Evolutionary conservation across 331 rosid genomes (phyloP), one percentile per base, ranked within the genome.

Genomic region (Cucumis variabilis): DNA sequence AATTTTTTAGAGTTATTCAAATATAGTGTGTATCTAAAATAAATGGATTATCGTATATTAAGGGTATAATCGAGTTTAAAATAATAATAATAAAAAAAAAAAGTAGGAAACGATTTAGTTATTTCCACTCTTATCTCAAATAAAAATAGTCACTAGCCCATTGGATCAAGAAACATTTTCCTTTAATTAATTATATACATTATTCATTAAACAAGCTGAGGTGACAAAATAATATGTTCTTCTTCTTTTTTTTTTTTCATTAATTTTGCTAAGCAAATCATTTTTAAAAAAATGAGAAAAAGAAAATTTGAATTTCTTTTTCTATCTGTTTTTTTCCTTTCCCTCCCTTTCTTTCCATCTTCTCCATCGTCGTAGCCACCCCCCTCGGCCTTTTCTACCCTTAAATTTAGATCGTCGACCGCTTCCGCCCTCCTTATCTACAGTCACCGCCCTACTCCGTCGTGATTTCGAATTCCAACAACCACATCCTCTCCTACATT

Each of bases 241-340:
- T 11, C 0, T 12, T 12, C 1, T n/a, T 25, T 25, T 6, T 13
- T 0, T 68, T 6, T 13, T 0, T 6, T 12, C 1, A 25, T 68
- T 68, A 68, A 70, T 28, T 70, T 30, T 70, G 76, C 46, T 70
- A 70, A 66, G 13, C 23, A 17, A 70, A 28, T 16, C 48, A 70
- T 69, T 69, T 69, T 69, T 6, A 12, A 25, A 25, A 70, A 16
- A 70, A 70, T 11, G 14, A 68, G 6, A 68, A 68, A 25, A 67
- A 3, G 4, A 67, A 4, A 44, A 44, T 1, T 25, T 12, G n/a
- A 70, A 15, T 70, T 28, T 70, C n/a, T 16, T 16, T 7, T 1
- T 70, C 76, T 70, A 14, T 28, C 75, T 70, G 11, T 62, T 68
- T 68, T 9, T 68, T 12, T 68, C 73, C 48, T 70, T 28, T 30